phyloP scores from a whole-genome alignment of 345 rosid genomes.

The Eucalyptus tenuipes region DNA sequence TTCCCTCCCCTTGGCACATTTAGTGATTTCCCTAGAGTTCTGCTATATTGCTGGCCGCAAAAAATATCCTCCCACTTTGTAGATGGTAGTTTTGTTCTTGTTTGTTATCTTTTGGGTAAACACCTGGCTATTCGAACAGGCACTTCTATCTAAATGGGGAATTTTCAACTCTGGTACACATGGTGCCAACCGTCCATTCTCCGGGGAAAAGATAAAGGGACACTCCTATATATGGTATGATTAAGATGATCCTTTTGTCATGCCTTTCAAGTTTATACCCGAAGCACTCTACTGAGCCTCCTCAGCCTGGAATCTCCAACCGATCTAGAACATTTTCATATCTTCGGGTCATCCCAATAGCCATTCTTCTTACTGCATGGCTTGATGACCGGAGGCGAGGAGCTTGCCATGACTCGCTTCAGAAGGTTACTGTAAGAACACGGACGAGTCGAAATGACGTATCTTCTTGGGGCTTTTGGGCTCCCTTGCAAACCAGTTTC shows the following conservation, averaged over 20 bases:
- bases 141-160: neutral
- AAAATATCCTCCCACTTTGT: neutral
- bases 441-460: neutral
- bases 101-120: neutral
- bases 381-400: neutral
- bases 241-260: neutral
- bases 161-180: neutral
- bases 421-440: neutral
- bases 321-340: neutral
- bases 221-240: neutral
- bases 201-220: neutral
- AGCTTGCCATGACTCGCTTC: neutral
- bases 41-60: neutral
- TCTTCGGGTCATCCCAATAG: neutral
- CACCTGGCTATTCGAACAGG: neutral
- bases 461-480: neutral
- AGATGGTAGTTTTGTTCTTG: neutral
- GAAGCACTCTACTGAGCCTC: neutral
- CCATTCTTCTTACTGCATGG: neutral
- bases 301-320: neutral
- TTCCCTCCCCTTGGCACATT: neutral
- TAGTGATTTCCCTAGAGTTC: neutral
- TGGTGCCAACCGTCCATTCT: neutral
- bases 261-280: neutral
- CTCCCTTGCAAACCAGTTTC: neutral